These are phyloP conservation scores for Cutaneotrichosporon daszewskae DNA, from an alignment of 1,284 basidiomycete genomes.

Conservation along the genomic window DNA sequence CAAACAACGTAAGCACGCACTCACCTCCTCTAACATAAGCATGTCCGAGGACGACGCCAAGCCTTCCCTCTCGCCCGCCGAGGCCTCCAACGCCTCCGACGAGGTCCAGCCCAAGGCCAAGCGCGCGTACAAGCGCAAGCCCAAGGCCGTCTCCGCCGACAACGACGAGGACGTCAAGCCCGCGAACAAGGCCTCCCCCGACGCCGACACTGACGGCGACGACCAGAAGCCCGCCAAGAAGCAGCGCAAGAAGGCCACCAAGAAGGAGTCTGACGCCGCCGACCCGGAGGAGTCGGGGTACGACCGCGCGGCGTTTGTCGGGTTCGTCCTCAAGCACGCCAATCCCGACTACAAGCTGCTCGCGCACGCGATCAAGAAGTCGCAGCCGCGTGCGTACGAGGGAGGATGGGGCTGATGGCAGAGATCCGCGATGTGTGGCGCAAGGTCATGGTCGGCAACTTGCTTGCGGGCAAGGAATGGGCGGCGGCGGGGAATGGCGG, in stretches of 20 bases:
- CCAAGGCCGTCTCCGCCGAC: too few species aligned
- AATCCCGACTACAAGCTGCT: conserved; percentile 5
- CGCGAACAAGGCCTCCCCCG: too few species aligned
- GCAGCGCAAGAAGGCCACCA: not conserved
- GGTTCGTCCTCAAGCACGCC: too few species aligned
- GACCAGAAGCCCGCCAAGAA: too few species aligned
- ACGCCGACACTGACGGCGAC: not conserved
- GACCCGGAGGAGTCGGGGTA: too few species aligned
- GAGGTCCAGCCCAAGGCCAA: too few species aligned
- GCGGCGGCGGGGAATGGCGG: conserved; percentile 10
- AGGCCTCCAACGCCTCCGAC: too few species aligned
- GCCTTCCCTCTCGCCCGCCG: not conserved
- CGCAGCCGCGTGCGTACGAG: conserved; percentile 10
- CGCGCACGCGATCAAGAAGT: conserved; percentile 10
- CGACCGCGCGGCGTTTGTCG: too few species aligned
- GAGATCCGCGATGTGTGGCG: conserved; percentile 36
- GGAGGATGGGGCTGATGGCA: conserved; percentile 5
- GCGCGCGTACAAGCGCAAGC: too few species aligned
- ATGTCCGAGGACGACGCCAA: not conserved
- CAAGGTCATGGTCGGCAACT: conserved; percentile 23
- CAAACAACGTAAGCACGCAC: not conserved
- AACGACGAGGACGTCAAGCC: too few species aligned
- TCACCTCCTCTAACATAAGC: not conserved
- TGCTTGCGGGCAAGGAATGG: conserved; percentile 25
- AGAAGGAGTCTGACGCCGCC: not conserved